phyloP scores from a whole-genome alignment of 2,329 filamentous ascomycete species.

The Penicillium sp. region DNA sequence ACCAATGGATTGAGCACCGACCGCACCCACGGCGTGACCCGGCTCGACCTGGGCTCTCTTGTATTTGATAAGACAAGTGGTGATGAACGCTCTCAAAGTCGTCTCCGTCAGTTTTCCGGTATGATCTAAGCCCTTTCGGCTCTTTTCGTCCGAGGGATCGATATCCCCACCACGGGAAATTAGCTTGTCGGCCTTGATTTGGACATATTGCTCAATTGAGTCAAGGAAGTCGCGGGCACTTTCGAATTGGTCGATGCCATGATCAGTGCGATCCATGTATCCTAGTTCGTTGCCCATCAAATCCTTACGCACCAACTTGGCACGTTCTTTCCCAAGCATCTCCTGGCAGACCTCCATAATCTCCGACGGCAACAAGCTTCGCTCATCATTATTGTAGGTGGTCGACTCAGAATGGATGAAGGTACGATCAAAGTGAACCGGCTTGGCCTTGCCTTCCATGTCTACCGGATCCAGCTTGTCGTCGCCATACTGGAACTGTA shows the following conservation, averaged over 20 bases:
- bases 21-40: constrained; percentile 90
- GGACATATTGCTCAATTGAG: constrained; percentile 68
- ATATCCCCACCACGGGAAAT: constrained; percentile 34
- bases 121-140: constrained; percentile 50
- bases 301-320: constrained; percentile 57
- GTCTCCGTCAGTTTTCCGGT: constrained; percentile 75
- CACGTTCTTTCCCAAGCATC: constrained; percentile 62
- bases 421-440: constrained; percentile 85
- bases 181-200: constrained; percentile 57
- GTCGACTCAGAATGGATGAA: constrained; percentile 72
- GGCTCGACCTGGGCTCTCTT: constrained; percentile 86
- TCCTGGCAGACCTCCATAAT: constrained; percentile 63
- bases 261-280: constrained; percentile 65
- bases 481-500: constrained; percentile 96
- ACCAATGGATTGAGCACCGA: constrained; percentile 95
- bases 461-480: constrained; percentile 94
- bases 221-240: constrained; percentile 75
- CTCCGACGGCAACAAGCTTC: constrained; percentile 65
- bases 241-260: constrained; percentile 69
- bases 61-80: constrained; percentile 80
- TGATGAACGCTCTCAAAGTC: constrained; percentile 70
- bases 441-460: constrained; percentile 91
- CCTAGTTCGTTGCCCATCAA: constrained; percentile 57
- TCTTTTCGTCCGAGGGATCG: constrained; percentile 27
- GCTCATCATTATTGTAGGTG: constrained; percentile 74